Evolutionary conservation across 2,329 filamentous ascomycete genomes (phyloP).

Genomic region (Fusarium goolgardi): DNA sequence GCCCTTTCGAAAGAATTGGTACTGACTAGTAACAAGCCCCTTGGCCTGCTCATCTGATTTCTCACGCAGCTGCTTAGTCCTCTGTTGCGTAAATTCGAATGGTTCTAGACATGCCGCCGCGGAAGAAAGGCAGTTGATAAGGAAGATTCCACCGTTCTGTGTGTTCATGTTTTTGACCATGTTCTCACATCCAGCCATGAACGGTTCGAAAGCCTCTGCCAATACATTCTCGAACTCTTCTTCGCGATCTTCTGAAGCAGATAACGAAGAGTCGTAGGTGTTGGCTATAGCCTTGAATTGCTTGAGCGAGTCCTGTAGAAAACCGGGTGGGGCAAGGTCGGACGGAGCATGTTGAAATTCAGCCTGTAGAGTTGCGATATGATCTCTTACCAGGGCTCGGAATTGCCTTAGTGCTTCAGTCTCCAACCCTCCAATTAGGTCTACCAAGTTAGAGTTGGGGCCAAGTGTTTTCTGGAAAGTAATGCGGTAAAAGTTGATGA

Average conservation of each 20-base stretch:
- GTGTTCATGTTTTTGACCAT: constrained; percentile 70
- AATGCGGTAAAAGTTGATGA: constrained; percentile 87
- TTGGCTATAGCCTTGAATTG: constrained; percentile 83
- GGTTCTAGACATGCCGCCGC: constrained; percentile 66
- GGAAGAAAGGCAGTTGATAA: constrained; percentile 75
- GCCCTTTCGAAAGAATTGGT: constrained; percentile 76
- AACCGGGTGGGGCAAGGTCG: constrained; percentile 82
- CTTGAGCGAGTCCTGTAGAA: constrained; percentile 82
- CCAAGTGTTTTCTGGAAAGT: constrained; percentile 87
- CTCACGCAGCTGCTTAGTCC: constrained; percentile 66
- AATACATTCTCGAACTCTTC: constrained; percentile 81
- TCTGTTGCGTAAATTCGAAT: constrained; percentile 72
- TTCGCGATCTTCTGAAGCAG: constrained; percentile 67
- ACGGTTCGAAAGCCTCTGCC: constrained; percentile 85
- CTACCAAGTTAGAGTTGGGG: constrained; percentile 73
- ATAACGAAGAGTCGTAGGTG: constrained; percentile 85
- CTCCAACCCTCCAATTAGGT: constrained; percentile 75
- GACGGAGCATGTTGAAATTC: constrained; percentile 76
- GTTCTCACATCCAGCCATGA: constrained; percentile 78
- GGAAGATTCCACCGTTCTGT: constrained; percentile 74
- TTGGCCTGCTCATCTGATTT: constrained; percentile 65
- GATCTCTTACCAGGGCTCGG: constrained; percentile 81
- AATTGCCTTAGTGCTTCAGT: constrained; percentile 85
- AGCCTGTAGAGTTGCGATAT: constrained; percentile 78
- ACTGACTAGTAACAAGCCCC: constrained; percentile 75